phyloP scores from a whole-genome alignment of 208 protist species.

The Wallacemonas collosoma region DNA sequence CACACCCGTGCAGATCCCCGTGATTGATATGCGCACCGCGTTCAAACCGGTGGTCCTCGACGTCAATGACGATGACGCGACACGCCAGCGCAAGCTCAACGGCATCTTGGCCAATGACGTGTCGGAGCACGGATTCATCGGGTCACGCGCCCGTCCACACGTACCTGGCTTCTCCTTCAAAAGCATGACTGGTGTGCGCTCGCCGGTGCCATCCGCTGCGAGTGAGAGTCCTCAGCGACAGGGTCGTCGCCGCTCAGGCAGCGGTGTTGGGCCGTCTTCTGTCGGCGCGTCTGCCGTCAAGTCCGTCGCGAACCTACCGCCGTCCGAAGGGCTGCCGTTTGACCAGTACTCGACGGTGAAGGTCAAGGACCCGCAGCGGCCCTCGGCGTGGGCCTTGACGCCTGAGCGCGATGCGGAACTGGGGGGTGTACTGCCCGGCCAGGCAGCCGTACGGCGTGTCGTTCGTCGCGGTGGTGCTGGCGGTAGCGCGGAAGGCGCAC shows the following conservation, averaged over 20 bases:
- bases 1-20: conserved; percentile 28
- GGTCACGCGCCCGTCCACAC: conserved; percentile 41
- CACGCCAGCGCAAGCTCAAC: not conserved
- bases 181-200: conserved; percentile 36
- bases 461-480: not conserved
- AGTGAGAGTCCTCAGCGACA: conserved; percentile 1
- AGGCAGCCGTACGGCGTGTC: conserved; percentile 31
- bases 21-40: conserved; percentile 61
- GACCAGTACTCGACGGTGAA: conserved; percentile 57
- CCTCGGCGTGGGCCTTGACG: conserved; percentile 76
- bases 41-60: conserved; percentile 39
- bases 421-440: conserved; percentile 34
- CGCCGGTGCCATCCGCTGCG: conserved; percentile 21
- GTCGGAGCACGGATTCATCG: conserved; percentile 26
- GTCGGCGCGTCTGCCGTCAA: not conserved
- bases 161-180: conserved; percentile 37
- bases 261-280: no score
- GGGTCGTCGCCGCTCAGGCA: not conserved
- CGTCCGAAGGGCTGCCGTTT: conserved; percentile 36
- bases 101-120: not conserved
- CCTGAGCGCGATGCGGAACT: conserved; percentile 28
- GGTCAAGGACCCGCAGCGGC: conserved; percentile 54
- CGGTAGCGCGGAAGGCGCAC: no score
- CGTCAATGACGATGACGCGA: not conserved
- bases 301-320: conserved; percentile 18